Evolutionary conservation across 192 early-diverging fungal species (phyloP), one percentile per base, ranked within the genome.

Genomic region (Backusella australiensis): DNA sequence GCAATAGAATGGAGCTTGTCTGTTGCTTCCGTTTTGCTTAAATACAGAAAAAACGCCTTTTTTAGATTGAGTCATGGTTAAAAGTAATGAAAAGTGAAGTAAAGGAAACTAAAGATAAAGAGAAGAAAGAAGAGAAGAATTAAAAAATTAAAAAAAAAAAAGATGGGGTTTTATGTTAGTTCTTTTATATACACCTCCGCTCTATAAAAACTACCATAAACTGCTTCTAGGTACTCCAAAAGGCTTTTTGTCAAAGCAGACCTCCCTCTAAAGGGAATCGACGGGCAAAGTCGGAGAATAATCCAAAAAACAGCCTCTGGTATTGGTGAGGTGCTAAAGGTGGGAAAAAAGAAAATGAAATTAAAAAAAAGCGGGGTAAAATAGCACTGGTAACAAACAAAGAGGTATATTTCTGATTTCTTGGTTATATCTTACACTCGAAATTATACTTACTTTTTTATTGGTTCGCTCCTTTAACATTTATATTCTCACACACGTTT

Each of bases 11-110:
- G 29, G 52, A 6, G 56, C 56, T 29, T 63, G 56, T 63, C 56
- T 63, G 56, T 73, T 29, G 6, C 35, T 73, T 19, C 72, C 72
- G 29, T 73, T 34, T 73, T 73, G 72, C 56, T 73, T 73, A 36
- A 73, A 73, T 35, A 73, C 52, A 19, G 72, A 73, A 35, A 56
- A 73, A 34, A 26, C 69, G 19, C 39, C 68, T 39, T 69, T 69
- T 41, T 69, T 36, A 29, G 56, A 63, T 63, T 63, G 56, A 63
- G 56, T 29, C 56, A 63, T 63, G 56, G 26, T 63, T 63, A 29
- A 29, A 23, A 23, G n/a, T 59, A 23, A 23, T 23, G n/a, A 26
- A 59, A 63, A 63, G 26, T 63, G 12, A 63, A 68, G 67, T 35
- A 34, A 68, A 36, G 11, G 14, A 66, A 36, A 8, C 0, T 36